Evolutionary conservation across 495 filamentous ascomycete species (phyloP).

Genomic region (Staphylotrichum longicolle): DNA sequence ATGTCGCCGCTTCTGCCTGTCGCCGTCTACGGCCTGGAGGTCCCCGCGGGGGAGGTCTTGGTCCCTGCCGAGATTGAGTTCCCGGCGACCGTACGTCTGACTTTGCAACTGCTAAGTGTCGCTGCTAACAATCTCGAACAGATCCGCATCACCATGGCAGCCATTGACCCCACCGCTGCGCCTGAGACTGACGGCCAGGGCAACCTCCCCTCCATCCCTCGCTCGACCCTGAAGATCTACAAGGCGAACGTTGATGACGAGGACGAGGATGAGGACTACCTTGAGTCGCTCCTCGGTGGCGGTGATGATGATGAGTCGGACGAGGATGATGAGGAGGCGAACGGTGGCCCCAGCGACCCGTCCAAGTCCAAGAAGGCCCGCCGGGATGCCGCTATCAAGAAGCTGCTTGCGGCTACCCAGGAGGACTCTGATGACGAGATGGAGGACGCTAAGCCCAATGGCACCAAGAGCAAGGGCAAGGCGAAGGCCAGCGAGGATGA

Average conservation of each 20-base stretch:
- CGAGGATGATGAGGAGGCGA: slow-evolving; percentile 65
- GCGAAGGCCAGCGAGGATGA: slow-evolving; percentile 63
- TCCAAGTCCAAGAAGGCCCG: slow-evolving; percentile 80
- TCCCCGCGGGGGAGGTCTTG: slow-evolving; percentile 74
- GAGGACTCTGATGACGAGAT: slow-evolving; percentile 56
- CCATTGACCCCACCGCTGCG: slow-evolving; percentile 81
- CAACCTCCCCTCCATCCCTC: slow-evolving; percentile 59
- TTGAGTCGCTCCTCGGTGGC: slow-evolving; percentile 51
- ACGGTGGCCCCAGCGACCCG: slow-evolving; percentile 87
- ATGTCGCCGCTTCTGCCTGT: slow-evolving; percentile 57
- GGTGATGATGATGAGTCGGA: slow-evolving; percentile 61
- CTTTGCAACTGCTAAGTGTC: background rate
- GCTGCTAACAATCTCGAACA: slow-evolving; percentile 36
- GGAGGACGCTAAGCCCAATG: slow-evolving; percentile 58
- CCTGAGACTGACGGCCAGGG: slow-evolving; percentile 63
- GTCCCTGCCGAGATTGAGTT: slow-evolving; percentile 71
- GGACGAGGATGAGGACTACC: slow-evolving; percentile 60
- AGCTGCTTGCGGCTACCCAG: slow-evolving; percentile 65
- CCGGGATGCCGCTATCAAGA: slow-evolving; percentile 66
- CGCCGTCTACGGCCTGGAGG: slow-evolving; percentile 84
- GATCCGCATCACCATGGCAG: slow-evolving; percentile 98
- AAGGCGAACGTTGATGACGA: slow-evolving; percentile 58
- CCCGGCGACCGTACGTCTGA: slow-evolving; percentile 72
- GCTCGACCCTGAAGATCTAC: slow-evolving; percentile 87
- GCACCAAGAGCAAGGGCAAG: slow-evolving; percentile 67